Base-by-base conservation (phyloP, 441 rosid genomes). In the Metrosideros polymorpha region DNA sequence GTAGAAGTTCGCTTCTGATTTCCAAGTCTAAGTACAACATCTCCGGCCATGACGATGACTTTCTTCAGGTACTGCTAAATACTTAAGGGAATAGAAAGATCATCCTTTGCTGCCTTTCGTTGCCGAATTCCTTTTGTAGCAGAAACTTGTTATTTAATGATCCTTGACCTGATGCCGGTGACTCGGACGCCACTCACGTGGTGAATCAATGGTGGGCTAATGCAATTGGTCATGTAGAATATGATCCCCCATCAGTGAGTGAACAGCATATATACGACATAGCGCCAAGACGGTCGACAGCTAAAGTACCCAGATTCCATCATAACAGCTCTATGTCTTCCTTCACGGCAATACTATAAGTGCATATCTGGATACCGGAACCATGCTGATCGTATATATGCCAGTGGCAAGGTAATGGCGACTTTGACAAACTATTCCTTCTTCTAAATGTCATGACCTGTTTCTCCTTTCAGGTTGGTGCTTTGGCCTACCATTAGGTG, bases 401-500 rank as follows among this genome's bases (percentile, higher is more conserved):
- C 43, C 27, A 66, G 27, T 45, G 77, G 24, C 43, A 19, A 52
- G 24, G 39, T 45, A 49, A 83, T 50, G 84, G 57, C 45, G 30
- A 52, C n/a, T 83, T 19, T 52, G 55, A 83, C 29, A 2, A 30
- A 83, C 61, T 30, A 0, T 49, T 30, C 0, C 8, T 17, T 32
- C 55, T 32, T n/a, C 5, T n/a, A 50, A 30, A 18, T 49, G 42
- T 83, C 54, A n/a, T 30, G n/a, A 14, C 55, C 55, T 10, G 12
- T 51, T 83, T n/a, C 57, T 83, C 43, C 57, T 52, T 51, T 30
- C 59, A 55, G 13, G 14, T 88, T 86, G 92, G 85, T 87, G 88
- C 85, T 86, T 90, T 9, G 95, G 97, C 89, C 96, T 85, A 87
- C 99, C 99, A 87, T 97, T 97, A 82, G 95, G 83, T 82, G 93